These are phyloP conservation scores for Chytriomyces confervae DNA, from an alignment of 192 early-diverging fungal genomes.

Conservation along the genomic window DNA sequence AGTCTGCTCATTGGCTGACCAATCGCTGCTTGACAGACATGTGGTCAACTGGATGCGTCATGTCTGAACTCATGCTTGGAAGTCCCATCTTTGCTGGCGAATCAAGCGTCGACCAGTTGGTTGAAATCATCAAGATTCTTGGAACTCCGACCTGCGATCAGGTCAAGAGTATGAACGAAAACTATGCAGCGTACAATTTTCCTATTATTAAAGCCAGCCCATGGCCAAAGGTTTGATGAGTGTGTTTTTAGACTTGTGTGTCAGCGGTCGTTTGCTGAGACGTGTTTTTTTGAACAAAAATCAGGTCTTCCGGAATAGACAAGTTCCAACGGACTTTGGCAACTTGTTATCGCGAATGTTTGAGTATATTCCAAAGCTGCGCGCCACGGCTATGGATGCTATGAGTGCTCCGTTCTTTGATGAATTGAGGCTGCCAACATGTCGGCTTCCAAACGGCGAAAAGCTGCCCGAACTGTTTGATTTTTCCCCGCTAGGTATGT, in stretches of 20 bases:
- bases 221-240: slow-evolving; percentile 72
- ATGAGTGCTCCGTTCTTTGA: slow-evolving; percentile 97
- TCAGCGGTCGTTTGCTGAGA: neutral
- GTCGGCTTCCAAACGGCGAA: slow-evolving; percentile 80
- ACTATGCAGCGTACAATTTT: slow-evolving; percentile 98
- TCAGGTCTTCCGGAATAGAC: slow-evolving; percentile 82
- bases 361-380: slow-evolving; percentile 86
- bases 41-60: slow-evolving; percentile 96
- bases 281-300: neutral
- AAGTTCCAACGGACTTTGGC: slow-evolving; percentile 81
- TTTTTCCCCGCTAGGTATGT: slow-evolving; percentile 76
- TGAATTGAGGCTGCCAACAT: slow-evolving; percentile 86
- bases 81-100: slow-evolving; percentile 95
- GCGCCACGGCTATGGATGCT: slow-evolving; percentile 87
- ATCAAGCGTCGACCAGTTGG: slow-evolving; percentile 96
- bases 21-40: slow-evolving; percentile 62
- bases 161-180: slow-evolving; percentile 96
- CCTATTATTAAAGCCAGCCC: slow-evolving; percentile 95
- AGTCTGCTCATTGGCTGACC: neutral
- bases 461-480: slow-evolving; percentile 91
- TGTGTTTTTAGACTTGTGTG: neutral
- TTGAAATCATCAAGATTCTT: slow-evolving; percentile 99
- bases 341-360: slow-evolving; percentile 84
- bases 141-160: slow-evolving; percentile 96
- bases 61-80: slow-evolving; percentile 94